Conservation (phyloP, 495 filamentous ascomycete genomes). For the Xylaria intraflava region DNA sequence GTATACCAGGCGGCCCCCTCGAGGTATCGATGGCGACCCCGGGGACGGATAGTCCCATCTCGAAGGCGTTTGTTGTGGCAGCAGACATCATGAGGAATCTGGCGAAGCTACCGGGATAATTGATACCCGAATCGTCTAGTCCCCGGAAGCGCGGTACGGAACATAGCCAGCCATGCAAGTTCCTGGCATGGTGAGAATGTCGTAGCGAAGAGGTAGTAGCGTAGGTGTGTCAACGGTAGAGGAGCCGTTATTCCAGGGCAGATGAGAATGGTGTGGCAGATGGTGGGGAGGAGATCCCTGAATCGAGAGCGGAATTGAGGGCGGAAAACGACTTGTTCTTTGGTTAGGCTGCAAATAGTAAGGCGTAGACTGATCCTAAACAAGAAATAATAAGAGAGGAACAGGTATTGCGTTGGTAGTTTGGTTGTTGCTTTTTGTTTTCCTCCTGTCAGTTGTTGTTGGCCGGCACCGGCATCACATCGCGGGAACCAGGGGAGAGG, state of each 20-base stretch:
- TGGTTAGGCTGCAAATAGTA: conserved; percentile 4
- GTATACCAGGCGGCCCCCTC: neutral
- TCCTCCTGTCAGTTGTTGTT: neutral
- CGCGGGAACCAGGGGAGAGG: neutral
- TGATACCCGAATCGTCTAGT: conserved; percentile 4
- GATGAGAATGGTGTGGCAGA: neutral
- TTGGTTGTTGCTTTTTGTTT: neutral
- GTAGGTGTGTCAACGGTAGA: neutral
- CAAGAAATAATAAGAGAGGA: neutral
- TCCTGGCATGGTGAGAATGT: neutral
- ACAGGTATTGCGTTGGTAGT: neutral
- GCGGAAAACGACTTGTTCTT: neutral
- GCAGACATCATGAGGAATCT: conserved; percentile 5
- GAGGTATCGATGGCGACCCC: conserved; percentile 1
- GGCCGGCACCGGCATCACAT: conserved; percentile 2
- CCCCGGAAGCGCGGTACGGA: neutral
- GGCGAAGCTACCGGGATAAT: neutral
- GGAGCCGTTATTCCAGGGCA: no score
- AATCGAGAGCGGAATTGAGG: neutral
- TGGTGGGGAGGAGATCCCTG: neutral
- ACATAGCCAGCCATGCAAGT: neutral
- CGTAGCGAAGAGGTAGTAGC: neutral
- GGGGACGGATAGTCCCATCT: conserved; percentile 3
- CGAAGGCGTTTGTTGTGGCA: neutral
- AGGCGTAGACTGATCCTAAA: neutral